These are phyloP conservation scores for Mycena leptocephala DNA, from an alignment of 768 basidiomycete species.

Conservation along the genomic window DNA sequence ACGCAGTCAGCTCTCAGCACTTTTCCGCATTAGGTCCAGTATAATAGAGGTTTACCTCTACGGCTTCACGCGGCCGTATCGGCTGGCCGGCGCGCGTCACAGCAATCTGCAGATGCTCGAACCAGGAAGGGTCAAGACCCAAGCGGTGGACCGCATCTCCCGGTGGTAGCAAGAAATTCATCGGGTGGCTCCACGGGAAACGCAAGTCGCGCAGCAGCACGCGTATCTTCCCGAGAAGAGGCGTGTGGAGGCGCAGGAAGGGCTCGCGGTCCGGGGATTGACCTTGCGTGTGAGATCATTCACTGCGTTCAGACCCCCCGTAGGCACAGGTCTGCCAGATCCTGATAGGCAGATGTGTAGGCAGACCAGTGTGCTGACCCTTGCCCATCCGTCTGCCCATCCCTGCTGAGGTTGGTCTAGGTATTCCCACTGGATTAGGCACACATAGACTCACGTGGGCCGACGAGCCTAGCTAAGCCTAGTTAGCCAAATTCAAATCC, in stretches of 20 bases:
- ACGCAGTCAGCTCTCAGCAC: background rate
- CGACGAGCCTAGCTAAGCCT: too few species aligned
- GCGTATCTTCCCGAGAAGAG: slow-evolving; percentile 3
- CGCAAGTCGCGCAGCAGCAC: background rate
- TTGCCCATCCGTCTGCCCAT: too few species aligned
- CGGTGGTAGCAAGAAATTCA: background rate
- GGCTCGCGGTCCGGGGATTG: background rate
- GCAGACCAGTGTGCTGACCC: too few species aligned
- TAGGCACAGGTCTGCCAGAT: too few species aligned
- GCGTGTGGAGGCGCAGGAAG: background rate
- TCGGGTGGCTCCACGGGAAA: slow-evolving; percentile 3
- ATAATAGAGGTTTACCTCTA: slow-evolving; percentile 2
- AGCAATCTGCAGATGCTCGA: slow-evolving; percentile 14
- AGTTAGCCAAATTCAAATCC: too few species aligned
- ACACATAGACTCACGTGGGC: too few species aligned
- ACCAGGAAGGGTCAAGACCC: background rate
- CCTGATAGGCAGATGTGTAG: too few species aligned
- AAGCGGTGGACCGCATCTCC: background rate
- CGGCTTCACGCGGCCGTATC: background rate
- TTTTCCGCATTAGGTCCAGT: slow-evolving; percentile 4
- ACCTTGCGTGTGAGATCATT: background rate
- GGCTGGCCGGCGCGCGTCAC: slow-evolving; percentile 3
- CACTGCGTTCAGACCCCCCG: too few species aligned
- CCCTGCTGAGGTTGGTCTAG: too few species aligned
- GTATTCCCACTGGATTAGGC: too few species aligned